Base-by-base conservation (phyloP, 345 rosid species). In the Pistacia vera region DNA sequence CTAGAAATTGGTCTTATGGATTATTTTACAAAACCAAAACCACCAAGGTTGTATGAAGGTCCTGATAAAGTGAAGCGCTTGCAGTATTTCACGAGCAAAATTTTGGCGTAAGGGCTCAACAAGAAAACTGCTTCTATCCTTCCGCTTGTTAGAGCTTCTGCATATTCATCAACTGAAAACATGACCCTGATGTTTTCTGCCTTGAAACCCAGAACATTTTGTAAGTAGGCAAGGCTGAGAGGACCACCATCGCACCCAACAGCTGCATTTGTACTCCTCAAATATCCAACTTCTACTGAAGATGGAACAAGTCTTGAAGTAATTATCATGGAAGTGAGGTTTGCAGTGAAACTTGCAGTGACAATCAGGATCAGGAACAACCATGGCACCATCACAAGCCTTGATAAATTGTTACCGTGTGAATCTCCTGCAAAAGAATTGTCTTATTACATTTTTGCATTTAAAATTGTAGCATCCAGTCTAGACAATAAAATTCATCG, bases 341-440 rank as follows among this genome's bases (percentile, higher is more conserved):
- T 72, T 11, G 81, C 63, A 2, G 70, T 73, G 60, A 33, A 79
- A 69, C 54, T 60, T 10, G 78, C 30, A 4, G 59, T 38, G 28
- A 74, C 57, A 78, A 74, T 51, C 13, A 55, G 30, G 33, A 68
- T 36, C 14, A 78, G 56, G 33, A 78, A 36, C 11, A 60, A 38
- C 81, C 81, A 73, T 17, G 81, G 81, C 5, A n/a, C 18, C 30
- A 60, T 18, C 25, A 74, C 51, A 28, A 79, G 13, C 8, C 68
- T 59, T 17, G 78, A 49, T 55, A 63, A 68, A 22, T 28, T 38
- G 6, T 69, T 61, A 63, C 18, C 52, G 22, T 63, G 62, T 18
- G 76, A 33, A 22, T 65, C 81, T 52, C 70, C 74, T 79, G 63
- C 11, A 61, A 72, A n/a, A 71, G 8, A 8, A 61, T 30, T 63